A percentile compares a stretch with the other conserved stretches of the same genome.
Evolutionary conservation across 192 early-diverging fungal genomes (phyloP).

Genomic region (Geranomyces michiganensis): DNA sequence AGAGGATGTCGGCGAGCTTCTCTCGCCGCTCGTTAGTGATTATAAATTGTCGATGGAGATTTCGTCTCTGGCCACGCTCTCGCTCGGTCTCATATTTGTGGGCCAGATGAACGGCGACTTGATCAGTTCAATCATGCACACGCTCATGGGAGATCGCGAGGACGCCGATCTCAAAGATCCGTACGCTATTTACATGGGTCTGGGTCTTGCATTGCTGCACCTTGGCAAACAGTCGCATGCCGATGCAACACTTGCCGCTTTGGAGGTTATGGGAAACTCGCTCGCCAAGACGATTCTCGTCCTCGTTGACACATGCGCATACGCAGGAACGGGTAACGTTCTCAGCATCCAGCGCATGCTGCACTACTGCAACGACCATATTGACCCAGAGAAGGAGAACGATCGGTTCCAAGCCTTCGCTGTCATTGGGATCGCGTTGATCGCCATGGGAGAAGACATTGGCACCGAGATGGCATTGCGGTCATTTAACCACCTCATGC

Average conservation of each 20-base stretch:
- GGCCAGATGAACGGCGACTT: constrained; percentile 90
- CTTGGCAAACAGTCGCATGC: constrained; percentile 86
- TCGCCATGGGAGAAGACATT: constrained; percentile 97
- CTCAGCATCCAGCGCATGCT: constrained; percentile 96
- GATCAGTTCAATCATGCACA: constrained; percentile 86
- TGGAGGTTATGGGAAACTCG: constrained; percentile 94
- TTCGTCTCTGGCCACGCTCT: constrained; percentile 83
- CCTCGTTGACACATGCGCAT: constrained; percentile 87
- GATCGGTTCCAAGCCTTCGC: constrained; percentile 92
- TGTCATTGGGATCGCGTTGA: constrained; percentile 92
- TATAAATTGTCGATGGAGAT: constrained; percentile 82
- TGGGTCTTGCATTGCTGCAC: constrained; percentile 88
- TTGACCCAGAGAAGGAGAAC: constrained; percentile 84
- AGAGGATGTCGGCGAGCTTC: constrained; percentile 80
- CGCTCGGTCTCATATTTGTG: constrained; percentile 91
- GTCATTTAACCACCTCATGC: constrained; percentile 97
- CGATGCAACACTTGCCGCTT: constrained; percentile 89
- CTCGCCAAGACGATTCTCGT: constrained; percentile 86
- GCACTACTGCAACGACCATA: constrained; percentile 92
- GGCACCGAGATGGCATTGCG: constrained; percentile 95
- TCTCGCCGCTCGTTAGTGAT: constrained; percentile 83
- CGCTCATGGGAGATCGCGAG: constrained; percentile 89
- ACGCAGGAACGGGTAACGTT: constrained; percentile 93
- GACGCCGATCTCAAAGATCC: constrained; percentile 83
- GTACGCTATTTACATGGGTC: constrained; percentile 89